Evolutionary conservation across 257 asterid genomes (phyloP), one percentile per base, ranked within the genome.

Genomic region (Rehmannia glutinosa): DNA sequence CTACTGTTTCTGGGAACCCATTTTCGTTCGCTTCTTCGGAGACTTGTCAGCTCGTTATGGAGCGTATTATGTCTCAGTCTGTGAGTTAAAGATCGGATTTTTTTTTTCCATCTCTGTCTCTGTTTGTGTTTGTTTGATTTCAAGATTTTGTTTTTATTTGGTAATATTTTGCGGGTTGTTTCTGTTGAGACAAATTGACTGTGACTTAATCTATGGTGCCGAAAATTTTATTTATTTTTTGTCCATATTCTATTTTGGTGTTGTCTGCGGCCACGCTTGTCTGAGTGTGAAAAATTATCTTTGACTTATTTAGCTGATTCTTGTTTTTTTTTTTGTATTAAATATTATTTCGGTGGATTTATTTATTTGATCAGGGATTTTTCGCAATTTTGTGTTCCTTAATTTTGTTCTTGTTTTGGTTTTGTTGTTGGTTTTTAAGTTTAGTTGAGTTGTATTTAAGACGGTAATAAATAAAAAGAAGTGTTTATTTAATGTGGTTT

Each of bases 1-100:
- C 75, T 13, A 16, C 81, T 51, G 89, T 88, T 64, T 80, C 90
- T 12, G 94, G 95, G 65, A 91, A 91, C 84, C 96, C 96, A 4
- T 94, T 91, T 61, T 84, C 97, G 4, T 94, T 94, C 63, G 96
- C 95, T 67, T 85, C 83, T 5, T 84, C 93, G 1, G 89, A 94
- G 53, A 88, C 99, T 19, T 94, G 95, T 35, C 96, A 85, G 82
- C 90, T 94, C 42, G 86, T 94, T 25, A 73, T 94, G 96, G 99
- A 94, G 19, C 97, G 99, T 53, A 94, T 94, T 57, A 88, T 94
- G 99, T 82, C 97, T 49, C 97, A 88, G 63, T 91, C 98, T 77
- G 99, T 94, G 70, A 84, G 99, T 82, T 2, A 64, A 64, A 49
- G n/a, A 58, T 63, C 17, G 32, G n/a, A 12, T 11, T 24, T 71